Evolutionary conservation across 225 moss, liverwort and hornwort species (phyloP), one percentile per base, ranked within the genome.

Genomic region (Polytrichum commune): DNA sequence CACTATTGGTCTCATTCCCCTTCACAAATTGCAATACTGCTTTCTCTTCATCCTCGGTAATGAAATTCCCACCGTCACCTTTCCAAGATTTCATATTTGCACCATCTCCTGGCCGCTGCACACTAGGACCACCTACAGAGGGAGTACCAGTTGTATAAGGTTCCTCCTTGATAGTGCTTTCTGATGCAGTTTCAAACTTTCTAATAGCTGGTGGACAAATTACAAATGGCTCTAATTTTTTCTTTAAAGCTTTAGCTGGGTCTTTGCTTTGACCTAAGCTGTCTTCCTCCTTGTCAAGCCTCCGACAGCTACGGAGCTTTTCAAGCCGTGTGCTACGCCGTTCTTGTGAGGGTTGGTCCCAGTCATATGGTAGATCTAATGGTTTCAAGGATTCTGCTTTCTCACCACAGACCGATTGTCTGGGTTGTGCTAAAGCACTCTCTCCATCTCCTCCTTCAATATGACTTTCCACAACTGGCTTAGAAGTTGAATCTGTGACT

Each of bases 321-420:
- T 91, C 96, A 29, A 89, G 78, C 22, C 96, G 88, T 55, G 87
- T 87, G 70, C 84, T 91, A 53, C 93, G 93, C 79, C 92, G 89
- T 72, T 91, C 90, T 28, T 90, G 90, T 62, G 83, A 89, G 25
- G 89, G 86, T 71, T 87, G 83, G 64, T 89, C 90, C 76, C 89
- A 88, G 65, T 91, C 92, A 76, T 65, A 70, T 63, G 73, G 64
- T 53, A 64, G 60, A 62, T 89, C 87, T 71, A 75, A 60, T 63
- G 55, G 35, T 81, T 89, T 95, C 18, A 69, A 64, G 54, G 29
- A 29, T 75, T 88, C 89, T 25, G 60, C 22, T 77, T 78, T 82
- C 27, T 89, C 90, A 27, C 70, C 81, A 28, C 65, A 58, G 5
- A 66, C 74, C 70, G 74, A 77, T 76, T 78, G 72, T 76, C 73